These are phyloP conservation scores for Dactylellina haptotyla DNA, from an alignment of 2,329 filamentous ascomycete species.

Conservation along the genomic window DNA sequence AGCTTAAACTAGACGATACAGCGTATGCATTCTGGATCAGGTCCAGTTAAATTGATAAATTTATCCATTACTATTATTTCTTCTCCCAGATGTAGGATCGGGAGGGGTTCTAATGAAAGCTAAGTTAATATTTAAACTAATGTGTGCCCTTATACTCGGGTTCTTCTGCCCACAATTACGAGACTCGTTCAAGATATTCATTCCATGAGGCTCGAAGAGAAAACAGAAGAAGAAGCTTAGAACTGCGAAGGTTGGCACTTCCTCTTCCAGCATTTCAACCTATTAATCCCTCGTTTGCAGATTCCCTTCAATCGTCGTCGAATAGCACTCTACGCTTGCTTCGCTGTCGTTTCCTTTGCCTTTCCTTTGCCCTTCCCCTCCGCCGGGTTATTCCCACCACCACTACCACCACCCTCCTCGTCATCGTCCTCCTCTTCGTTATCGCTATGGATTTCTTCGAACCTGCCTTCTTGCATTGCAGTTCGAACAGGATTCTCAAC, in stretches of 20 bases:
- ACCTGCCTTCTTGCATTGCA: conserved; percentile 74
- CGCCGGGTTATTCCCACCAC: not conserved
- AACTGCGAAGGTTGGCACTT: too few relatives aligned
- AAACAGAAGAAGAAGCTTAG: too few relatives aligned
- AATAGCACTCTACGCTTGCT: conserved; percentile 8
- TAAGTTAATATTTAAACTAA: not conserved
- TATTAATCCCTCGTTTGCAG: not conserved
- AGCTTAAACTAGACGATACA: too few relatives aligned
- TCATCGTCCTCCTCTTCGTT: conserved; percentile 27
- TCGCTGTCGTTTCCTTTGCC: not conserved
- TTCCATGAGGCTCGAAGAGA: too few relatives aligned
- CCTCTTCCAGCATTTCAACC: too few relatives aligned
- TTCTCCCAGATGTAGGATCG: too few relatives aligned
- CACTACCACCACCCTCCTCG: not conserved
- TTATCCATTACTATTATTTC: not conserved
- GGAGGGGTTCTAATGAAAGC: not conserved
- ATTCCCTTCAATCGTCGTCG: not conserved
- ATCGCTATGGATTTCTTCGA: conserved; percentile 70
- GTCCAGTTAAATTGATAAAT: too few relatives aligned
- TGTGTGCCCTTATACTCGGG: not conserved
- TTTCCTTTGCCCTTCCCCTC: conserved; percentile 25
- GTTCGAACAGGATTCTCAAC: conserved; percentile 81
- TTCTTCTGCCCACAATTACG: too few relatives aligned
- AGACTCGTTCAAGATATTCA: too few relatives aligned
- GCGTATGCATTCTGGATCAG: too few relatives aligned